Percentiles rank a stretch among this genome's conserved stretches.
Conservation (phyloP, 78 protist genomes). For the slime mould (Dictyostelium discoideum) region dicty_2.7 NC_007089.4:5270501-5271000, state of each 20-base stretch:
- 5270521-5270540: neutral
- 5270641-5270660: constrained; percentile 84
- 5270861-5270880: constrained; percentile 8
- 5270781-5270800: neutral
- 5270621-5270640: constrained; percentile 75
- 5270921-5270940: constrained; percentile 2
- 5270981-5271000: constrained; percentile 12
- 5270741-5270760: constrained; percentile 64
- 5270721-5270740: neutral
- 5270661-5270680: constrained; percentile 71
- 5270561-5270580: constrained; percentile 67
- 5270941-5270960: constrained; percentile 4
- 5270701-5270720: constrained; percentile 46
- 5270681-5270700: constrained; percentile 56
- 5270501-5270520: neutral
- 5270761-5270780: constrained; percentile 83
- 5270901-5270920: neutral
- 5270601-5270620: constrained; percentile 53
- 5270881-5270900: neutral
- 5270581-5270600: constrained; percentile 15
- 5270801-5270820: neutral
- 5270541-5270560: constrained; percentile 44
- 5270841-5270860: constrained; percentile 72
- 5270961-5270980: neutral
- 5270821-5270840: constrained; percentile 6